Percentiles rank a stretch among this genome's conserved stretches.
Conservation (phyloP, 1,284 basidiomycete genomes). For the Puccinia triticina region DNA sequence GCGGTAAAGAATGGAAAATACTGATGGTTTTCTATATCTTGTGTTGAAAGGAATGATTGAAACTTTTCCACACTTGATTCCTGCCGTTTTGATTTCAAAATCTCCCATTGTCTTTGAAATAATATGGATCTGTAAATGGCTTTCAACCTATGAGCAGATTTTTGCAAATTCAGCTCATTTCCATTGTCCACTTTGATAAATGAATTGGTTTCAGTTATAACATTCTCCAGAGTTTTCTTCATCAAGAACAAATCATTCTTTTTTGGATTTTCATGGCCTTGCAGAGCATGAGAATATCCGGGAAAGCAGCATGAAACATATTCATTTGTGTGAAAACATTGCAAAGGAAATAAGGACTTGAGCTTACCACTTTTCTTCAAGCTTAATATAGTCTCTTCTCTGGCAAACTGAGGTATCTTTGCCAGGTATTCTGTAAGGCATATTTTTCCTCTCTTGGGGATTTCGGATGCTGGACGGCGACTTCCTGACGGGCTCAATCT, state of each 20-base stretch:
- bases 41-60: neutral
- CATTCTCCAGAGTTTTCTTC: neutral
- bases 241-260: neutral
- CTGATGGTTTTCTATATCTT: neutral
- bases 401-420: neutral
- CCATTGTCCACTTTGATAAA: neutral
- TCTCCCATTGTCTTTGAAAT: neutral
- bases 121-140: neutral
- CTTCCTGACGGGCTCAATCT: neutral
- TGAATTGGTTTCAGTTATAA: neutral
- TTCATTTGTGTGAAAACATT: neutral
- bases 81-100: neutral
- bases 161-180: neutral
- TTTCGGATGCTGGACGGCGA: neutral
- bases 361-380: neutral
- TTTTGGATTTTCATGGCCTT: neutral
- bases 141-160: neutral
- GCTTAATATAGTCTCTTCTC: neutral
- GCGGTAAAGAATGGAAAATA: neutral
- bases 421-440: neutral
- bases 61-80: neutral
- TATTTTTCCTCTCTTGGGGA: neutral
- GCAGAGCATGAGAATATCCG: neutral
- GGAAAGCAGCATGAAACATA: too few species aligned
- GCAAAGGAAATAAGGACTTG: neutral